phyloP scores from a whole-genome alignment of 176 grass and related monocot genomes.

The Carex parvula region DNA sequence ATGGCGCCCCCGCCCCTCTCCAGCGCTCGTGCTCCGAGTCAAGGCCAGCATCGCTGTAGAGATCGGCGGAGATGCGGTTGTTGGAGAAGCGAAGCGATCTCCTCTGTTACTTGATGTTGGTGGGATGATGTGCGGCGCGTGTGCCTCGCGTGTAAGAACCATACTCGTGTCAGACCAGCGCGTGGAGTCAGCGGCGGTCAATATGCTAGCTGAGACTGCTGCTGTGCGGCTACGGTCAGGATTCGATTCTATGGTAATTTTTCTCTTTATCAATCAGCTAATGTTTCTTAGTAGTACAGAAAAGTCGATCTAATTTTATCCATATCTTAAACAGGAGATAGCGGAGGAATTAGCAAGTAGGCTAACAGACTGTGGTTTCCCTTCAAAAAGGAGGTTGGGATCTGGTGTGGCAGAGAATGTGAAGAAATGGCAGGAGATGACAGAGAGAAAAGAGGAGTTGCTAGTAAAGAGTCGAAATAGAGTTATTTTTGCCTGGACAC shows the following conservation, averaged over 20 bases:
- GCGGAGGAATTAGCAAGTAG: constrained; percentile 64
- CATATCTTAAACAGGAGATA: constrained; percentile 12
- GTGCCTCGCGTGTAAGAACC: constrained; percentile 74
- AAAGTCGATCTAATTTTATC: neutral
- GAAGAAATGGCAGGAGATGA: constrained; percentile 88
- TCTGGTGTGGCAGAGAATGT: constrained; percentile 67
- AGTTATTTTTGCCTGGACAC: constrained; percentile 89
- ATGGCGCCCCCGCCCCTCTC: neutral
- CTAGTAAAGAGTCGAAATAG: constrained; percentile 60
- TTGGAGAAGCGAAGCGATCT: neutral
- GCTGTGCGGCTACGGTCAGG: constrained; percentile 49
- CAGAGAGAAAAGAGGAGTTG: constrained; percentile 70
- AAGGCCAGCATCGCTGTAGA: constrained; percentile 35
- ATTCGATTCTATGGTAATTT: constrained; percentile 3
- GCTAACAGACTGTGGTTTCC: constrained; percentile 76
- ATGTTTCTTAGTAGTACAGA: neutral
- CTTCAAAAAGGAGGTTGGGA: constrained; percentile 40
- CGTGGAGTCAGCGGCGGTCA: constrained; percentile 69
- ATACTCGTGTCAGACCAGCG: constrained; percentile 65
- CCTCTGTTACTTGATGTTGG: constrained; percentile 74
- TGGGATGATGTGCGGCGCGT: constrained; percentile 96
- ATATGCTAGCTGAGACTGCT: constrained; percentile 84
- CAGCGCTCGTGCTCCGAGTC: neutral
- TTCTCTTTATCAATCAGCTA: neutral
- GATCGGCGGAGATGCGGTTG: constrained; percentile 15